Percentiles rank a stretch among this genome's conserved stretches.
These are phyloP conservation scores for Byssothecium circinans DNA, from an alignment of 2,329 filamentous ascomycete species.

Conservation along the genomic window DNA sequence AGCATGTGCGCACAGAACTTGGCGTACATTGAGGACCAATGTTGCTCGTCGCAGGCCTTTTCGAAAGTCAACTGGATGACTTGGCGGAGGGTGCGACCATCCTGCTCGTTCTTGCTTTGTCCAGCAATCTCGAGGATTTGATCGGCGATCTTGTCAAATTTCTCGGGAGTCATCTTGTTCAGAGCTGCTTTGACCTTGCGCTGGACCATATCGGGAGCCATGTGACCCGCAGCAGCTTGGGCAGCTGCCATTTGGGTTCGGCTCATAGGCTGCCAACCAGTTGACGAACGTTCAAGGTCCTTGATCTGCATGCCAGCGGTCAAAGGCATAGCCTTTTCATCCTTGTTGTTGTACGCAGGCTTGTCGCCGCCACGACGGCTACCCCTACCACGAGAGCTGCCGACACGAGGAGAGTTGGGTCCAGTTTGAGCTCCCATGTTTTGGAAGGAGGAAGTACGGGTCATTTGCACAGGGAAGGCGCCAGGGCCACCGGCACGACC, in stretches of 20 bases:
- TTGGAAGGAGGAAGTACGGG: conserved; percentile 62
- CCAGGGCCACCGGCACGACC: conserved; percentile 58
- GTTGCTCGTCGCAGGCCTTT: conserved; percentile 96
- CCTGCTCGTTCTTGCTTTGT: conserved; percentile 92
- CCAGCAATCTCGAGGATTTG: conserved; percentile 90
- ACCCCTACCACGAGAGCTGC: conserved; percentile 63
- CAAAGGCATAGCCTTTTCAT: conserved; percentile 83
- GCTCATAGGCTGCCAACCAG: conserved; percentile 83
- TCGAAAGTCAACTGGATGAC: conserved; percentile 99
- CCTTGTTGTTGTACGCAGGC: conserved; percentile 50
- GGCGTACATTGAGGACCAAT: conserved; percentile 99
- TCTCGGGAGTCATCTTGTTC: conserved; percentile 99
- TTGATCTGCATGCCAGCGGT: conserved; percentile 81
- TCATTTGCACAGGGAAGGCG: conserved; percentile 63
- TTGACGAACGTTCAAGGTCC: conserved; percentile 70
- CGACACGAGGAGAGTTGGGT: conserved; percentile 71
- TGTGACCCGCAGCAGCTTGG: conserved; percentile 49
- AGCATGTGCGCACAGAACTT: conserved; percentile 70
- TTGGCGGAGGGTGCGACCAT: conserved; percentile 91
- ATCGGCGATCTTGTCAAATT: conserved; percentile 92
- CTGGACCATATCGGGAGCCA: conserved; percentile 92
- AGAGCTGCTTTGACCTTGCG: conserved; percentile 97
- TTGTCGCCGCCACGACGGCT: conserved; percentile 63
- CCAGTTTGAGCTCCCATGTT: conserved; percentile 57
- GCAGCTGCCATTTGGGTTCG: conserved; percentile 40